Evolutionary conservation across 2,329 filamentous ascomycete species (phyloP).

Genomic region (Pseudogymnoascus sp.): DNA sequence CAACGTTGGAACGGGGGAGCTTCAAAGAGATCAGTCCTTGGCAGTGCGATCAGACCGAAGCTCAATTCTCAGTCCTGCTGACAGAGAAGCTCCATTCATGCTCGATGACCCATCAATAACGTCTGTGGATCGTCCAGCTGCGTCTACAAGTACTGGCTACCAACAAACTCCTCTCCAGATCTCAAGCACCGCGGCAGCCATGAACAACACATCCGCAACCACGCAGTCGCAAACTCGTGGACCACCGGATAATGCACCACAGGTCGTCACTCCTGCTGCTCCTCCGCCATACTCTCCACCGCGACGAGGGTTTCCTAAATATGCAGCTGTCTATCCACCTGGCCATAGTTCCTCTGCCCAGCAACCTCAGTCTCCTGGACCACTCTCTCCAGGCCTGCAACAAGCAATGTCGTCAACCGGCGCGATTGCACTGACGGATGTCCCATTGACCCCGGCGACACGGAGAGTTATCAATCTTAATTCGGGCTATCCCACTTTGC

Average conservation of each 20-base stretch:
- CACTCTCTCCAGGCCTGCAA: constrained; percentile 53
- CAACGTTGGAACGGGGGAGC: not conserved
- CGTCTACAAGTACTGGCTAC: not conserved
- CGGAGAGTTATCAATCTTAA: constrained; percentile 25
- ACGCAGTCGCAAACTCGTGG: not conserved
- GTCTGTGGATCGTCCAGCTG: not conserved
- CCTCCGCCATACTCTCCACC: constrained; percentile 27
- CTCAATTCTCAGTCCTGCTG: constrained; percentile 6
- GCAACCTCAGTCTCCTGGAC: constrained; percentile 50
- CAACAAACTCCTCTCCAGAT: not conserved
- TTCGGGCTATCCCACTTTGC: constrained; percentile 22
- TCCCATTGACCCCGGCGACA: constrained; percentile 42
- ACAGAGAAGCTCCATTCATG: constrained; percentile 16
- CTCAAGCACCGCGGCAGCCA: not conserved
- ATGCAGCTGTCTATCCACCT: constrained; percentile 51
- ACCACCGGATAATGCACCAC: not conserved
- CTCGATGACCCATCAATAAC: constrained; percentile 9
- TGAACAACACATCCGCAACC: not conserved
- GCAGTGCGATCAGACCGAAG: not conserved
- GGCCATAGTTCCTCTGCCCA: constrained; percentile 35
- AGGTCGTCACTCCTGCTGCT: constrained; percentile 8
- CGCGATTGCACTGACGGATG: constrained; percentile 50
- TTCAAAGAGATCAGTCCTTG: not conserved
- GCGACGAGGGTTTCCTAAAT: constrained; percentile 29
- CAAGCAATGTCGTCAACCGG: constrained; percentile 55